Conservation (phyloP, 179 eudicot species). For the Spergularia azorica region DNA sequence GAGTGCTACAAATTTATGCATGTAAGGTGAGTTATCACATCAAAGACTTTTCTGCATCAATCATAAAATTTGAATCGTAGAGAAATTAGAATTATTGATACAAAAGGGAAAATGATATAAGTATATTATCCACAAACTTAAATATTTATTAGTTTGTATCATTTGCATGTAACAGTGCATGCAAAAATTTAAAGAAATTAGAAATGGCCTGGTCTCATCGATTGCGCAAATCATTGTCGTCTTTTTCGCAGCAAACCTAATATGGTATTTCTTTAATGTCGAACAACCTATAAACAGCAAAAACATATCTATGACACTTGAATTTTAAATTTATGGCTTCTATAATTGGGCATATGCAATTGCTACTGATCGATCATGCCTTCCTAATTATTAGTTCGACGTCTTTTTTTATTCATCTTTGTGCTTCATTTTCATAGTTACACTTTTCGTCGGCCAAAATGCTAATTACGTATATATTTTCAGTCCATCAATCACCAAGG, state of each 20-base stretch:
- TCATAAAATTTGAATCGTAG: constrained; percentile 1
- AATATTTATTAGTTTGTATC: background rate
- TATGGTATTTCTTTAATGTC: constrained; percentile 28
- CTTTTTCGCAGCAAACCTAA: constrained; percentile 21
- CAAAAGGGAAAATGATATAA: background rate
- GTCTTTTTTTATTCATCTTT: background rate
- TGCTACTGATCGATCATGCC: too few relatives aligned
- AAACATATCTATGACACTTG: constrained; percentile 21
- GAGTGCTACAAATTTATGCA: background rate
- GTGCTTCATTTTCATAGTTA: background rate
- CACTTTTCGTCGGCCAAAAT: background rate
- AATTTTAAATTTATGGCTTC: constrained; percentile 10
- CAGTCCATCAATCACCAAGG: too few relatives aligned
- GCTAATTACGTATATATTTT: too few relatives aligned
- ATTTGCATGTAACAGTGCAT: constrained; percentile 11
- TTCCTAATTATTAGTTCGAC: constrained; percentile 15
- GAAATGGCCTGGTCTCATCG: background rate
- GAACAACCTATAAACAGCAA: constrained; percentile 36
- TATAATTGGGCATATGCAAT: constrained; percentile 7
- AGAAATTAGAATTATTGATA: background rate
- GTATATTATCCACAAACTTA: constrained; percentile 5
- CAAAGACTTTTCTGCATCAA: constrained; percentile 16
- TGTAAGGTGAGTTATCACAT: constrained; percentile 13
- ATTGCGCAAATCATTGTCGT: constrained; percentile 32
- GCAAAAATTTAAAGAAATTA: constrained; percentile 11